Base-by-base conservation (phyloP, 2,329 filamentous ascomycete genomes). In the Cordyceps militaris region DNA sequence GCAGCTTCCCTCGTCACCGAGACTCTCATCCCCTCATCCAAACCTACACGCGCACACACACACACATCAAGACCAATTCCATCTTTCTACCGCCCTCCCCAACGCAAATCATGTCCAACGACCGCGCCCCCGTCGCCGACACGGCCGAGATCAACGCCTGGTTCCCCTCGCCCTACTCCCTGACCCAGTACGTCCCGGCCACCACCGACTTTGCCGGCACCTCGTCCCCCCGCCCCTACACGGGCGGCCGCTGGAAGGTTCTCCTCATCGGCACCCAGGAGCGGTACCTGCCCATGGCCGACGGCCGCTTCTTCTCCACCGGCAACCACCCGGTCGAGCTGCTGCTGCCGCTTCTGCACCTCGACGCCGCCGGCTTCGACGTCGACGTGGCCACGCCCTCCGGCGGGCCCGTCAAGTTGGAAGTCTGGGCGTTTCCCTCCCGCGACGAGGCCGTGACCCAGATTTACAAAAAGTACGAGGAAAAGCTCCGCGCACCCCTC, bases 371-470 rank as follows among this genome's bases (percentile, higher is more conserved):
- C 14, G 62, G 62, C 44, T 63, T 63, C 47, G 62, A 63, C 14
- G 59, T 63, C 30, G 62, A 63, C 53, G 51, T 63, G 9, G 62
- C 62, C 26, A 63, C 62, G 24, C 28, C 63, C 19, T 61, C 61
- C 1, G 62, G 62, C 44, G 61, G 62, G 30, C 62, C 62, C 19
- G 62, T 63, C 60, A 63, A 63, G 57, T 56, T 63, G 21, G 62
- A 63, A 46, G 61, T 63, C 60, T 63, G 62, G 62, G 62, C 62
- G 3, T 66, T 65, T 59, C 66, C 61, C 44, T 60, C 61, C 58
- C 64, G 63, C 59, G 64, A 64, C 51, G 57, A 63, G 44, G 60
- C 57, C 3, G 61, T 62, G 11, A 63, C 64, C 56, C 56, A 63
- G 16, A 59, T 69, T 30, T 67, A 67, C 38, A 61, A 66, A 10